These are phyloP conservation scores for Neohortaea acidophila DNA, from an alignment of 495 filamentous ascomycete species.

Conservation along the genomic window DNA sequence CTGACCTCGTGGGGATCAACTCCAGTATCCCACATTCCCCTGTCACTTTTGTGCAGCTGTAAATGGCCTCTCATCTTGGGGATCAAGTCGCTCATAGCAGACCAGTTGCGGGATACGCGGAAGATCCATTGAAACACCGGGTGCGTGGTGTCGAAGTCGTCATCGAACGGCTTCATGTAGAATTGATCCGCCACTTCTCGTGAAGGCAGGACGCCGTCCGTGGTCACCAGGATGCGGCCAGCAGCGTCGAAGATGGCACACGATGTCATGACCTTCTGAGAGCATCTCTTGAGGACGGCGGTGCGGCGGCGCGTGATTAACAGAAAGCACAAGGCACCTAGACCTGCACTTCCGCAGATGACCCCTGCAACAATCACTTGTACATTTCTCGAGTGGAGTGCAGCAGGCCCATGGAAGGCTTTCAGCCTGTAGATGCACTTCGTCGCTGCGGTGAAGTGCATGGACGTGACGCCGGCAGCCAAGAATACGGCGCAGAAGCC, in stretches of 20 bases:
- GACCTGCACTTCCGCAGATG: conserved; percentile 24
- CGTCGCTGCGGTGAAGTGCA: conserved; percentile 73
- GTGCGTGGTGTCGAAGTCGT: conserved; percentile 61
- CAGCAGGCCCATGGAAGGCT: conserved; percentile 12
- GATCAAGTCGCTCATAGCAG: conserved; percentile 47
- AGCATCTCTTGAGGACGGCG: conserved; percentile 31
- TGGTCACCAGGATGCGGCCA: conserved; percentile 62
- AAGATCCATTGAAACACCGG: conserved; percentile 81
- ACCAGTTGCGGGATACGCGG: conserved; percentile 63
- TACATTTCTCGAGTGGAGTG: conserved; percentile 33
- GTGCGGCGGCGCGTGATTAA: conserved; percentile 9
- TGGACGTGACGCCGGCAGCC: conserved; percentile 60
- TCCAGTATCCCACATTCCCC: too few species aligned
- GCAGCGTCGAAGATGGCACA: conserved; percentile 60
- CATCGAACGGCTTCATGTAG: conserved; percentile 57
- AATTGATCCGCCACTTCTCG: conserved; percentile 68
- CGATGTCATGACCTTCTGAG: conserved; percentile 64
- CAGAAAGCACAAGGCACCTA: conserved; percentile 49
- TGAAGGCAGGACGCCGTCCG: conserved; percentile 65
- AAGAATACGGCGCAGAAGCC: conserved; percentile 48
- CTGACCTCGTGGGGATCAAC: conserved; percentile 2
- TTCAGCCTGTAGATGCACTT: conserved; percentile 50
- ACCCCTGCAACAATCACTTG: conserved; percentile 15
- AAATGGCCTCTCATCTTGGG: conserved; percentile 50
- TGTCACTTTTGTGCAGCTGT: conserved; percentile 8